Percentiles rank a stretch among this genome's conserved stretches.
Conservation (phyloP, 2,329 filamentous ascomycete genomes). For the Diplodia corticola region DNA sequence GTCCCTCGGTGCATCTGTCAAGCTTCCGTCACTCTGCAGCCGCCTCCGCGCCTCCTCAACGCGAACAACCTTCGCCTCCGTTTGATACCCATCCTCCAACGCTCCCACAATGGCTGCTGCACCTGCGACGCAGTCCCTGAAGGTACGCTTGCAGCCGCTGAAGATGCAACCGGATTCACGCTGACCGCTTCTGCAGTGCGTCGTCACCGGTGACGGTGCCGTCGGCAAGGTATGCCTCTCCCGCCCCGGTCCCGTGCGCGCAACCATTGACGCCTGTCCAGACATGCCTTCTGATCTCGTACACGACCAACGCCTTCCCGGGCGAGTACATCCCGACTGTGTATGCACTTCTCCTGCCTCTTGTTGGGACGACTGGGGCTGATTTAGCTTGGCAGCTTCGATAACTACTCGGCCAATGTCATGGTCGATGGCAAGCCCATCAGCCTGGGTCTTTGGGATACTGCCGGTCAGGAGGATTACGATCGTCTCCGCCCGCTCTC, state of each 20-base stretch:
- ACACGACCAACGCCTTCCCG: conserved; percentile 99
- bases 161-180: not conserved
- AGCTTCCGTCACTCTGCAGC: conserved; percentile 4
- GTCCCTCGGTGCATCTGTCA: conserved; percentile 9
- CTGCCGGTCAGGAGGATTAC: conserved; percentile 97
- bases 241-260: conserved; percentile 26
- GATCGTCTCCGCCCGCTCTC: conserved; percentile 91
- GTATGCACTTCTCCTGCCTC: conserved; percentile 52
- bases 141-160: conserved; percentile 57
- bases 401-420: conserved; percentile 98
- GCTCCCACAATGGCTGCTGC: conserved; percentile 66
- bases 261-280: conserved; percentile 46
- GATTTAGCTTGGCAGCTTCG: conserved; percentile 64
- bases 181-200: conserved; percentile 65
- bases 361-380: not conserved
- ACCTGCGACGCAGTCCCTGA: conserved; percentile 84
- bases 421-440: conserved; percentile 99
- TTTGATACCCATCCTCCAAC: conserved; percentile 8
- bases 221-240: conserved; percentile 81
- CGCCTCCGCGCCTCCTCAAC: conserved; percentile 2
- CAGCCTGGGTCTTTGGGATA: conserved; percentile 97
- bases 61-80: conserved; percentile 5
- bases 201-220: conserved; percentile 98
- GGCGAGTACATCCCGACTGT: conserved; percentile 99
- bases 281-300: conserved; percentile 99